phyloP scores from a whole-genome alignment of 768 basidiomycete genomes.

The Tricholoma terreum region DNA sequence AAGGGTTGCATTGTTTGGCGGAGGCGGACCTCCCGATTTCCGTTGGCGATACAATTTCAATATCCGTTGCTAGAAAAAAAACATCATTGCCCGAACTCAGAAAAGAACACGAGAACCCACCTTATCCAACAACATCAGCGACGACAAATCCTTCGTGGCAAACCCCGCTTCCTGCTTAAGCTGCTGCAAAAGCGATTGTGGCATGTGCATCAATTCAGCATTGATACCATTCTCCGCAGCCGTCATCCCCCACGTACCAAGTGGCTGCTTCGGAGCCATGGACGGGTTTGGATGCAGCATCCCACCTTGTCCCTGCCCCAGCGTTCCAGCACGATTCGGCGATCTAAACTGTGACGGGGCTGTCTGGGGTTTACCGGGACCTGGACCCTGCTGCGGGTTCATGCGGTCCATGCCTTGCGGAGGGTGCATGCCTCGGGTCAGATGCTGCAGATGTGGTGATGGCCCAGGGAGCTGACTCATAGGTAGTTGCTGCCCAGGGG shows the following conservation, averaged over 20 bases:
- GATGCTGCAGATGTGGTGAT: conserved; percentile 48
- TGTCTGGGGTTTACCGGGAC: conserved; percentile 30
- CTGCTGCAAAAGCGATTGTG: conserved; percentile 26
- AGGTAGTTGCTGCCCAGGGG: conserved; percentile 30
- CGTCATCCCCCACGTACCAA: conserved; percentile 23
- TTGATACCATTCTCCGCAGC: conserved; percentile 28
- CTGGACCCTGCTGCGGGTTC: conserved; percentile 27
- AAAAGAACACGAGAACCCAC: conserved; percentile 32
- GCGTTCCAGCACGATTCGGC: conserved; percentile 52
- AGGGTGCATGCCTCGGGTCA: conserved; percentile 45
- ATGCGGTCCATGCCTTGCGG: conserved; percentile 41
- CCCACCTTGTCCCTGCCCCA: conserved; percentile 23
- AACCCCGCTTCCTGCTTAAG: conserved; percentile 15
- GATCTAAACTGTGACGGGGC: conserved; percentile 46
- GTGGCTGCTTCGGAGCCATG: conserved; percentile 44
- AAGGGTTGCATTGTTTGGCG: conserved; percentile 36
- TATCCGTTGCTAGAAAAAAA: conserved; percentile 34
- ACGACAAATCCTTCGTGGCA: conserved; percentile 9
- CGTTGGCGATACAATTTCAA: conserved; percentile 17
- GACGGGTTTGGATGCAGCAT: conserved; percentile 61
- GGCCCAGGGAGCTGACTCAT: conserved; percentile 51
- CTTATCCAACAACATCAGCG: conserved; percentile 46
- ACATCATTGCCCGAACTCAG: not conserved
- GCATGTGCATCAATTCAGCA: conserved; percentile 41
- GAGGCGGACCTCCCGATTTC: conserved; percentile 14